Percentiles rank a stretch among this genome's conserved stretches.
phyloP scores from a whole-genome alignment of 23 red algal species.

The Gracilaria gracilis region DNA sequence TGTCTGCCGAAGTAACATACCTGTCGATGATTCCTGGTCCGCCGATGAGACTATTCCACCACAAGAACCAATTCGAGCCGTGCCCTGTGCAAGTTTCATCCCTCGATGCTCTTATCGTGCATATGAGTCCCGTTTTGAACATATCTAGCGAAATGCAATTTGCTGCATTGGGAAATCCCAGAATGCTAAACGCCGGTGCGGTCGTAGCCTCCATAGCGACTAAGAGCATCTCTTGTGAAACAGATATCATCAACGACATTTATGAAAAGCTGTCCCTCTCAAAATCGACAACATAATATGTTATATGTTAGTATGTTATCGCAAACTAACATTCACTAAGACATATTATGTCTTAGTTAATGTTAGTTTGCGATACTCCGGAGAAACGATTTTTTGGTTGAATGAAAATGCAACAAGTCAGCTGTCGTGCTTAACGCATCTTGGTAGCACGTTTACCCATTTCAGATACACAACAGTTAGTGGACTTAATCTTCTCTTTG shows the following conservation, averaged over 20 bases:
- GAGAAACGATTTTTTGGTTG: conserved; percentile 38
- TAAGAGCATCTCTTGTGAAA: conserved; percentile 10
- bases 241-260: neutral
- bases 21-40: neutral
- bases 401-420: neutral
- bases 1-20: conserved; percentile 3
- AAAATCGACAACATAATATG: neutral
- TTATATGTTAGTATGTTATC: too few relatives aligned
- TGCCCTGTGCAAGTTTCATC: conserved; percentile 3
- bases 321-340: too few relatives aligned
- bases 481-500: neutral
- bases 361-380: neutral
- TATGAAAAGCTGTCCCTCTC: neutral
- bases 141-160: conserved; percentile 20
- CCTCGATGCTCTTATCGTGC: conserved; percentile 33
- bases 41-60: neutral
- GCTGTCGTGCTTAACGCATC: neutral
- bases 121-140: conserved; percentile 50
- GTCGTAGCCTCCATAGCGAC: conserved; percentile 18
- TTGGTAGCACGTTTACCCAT: neutral
- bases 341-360: too few relatives aligned
- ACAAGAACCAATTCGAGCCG: neutral
- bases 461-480: conserved; percentile 3
- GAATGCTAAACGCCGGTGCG: conserved; percentile 42
- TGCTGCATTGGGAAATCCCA: conserved; percentile 22